Conservation (phyloP, 2,329 filamentous ascomycete genomes). For the Apiospora sp. region DNA sequence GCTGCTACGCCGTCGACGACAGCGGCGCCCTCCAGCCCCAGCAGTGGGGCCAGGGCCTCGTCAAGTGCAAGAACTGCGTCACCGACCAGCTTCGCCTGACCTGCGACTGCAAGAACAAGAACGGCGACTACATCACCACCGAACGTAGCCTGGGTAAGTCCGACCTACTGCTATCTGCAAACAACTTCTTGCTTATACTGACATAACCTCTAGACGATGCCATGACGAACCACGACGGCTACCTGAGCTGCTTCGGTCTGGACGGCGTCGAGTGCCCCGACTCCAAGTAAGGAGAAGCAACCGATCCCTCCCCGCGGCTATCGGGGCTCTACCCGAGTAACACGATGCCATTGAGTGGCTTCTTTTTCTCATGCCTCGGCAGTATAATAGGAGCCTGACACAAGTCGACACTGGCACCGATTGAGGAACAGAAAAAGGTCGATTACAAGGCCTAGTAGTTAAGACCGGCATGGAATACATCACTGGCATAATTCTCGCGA, state of each 20-base stretch:
- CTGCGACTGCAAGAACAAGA: conserved; percentile 9
- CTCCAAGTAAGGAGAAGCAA: neutral
- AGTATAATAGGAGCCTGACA: neutral
- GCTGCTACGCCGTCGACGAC: conserved; percentile 10
- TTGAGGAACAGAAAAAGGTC: too few species aligned
- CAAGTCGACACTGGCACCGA: too few species aligned
- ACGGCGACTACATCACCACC: neutral
- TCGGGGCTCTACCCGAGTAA: too few species aligned
- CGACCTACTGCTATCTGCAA: neutral
- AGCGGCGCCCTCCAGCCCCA: neutral
- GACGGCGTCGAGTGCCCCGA: neutral
- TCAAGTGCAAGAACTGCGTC: neutral
- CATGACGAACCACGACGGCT: neutral
- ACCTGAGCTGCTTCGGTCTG: neutral
- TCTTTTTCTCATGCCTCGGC: neutral
- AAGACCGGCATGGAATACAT: neutral
- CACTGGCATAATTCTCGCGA: neutral
- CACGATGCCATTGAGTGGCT: neutral
- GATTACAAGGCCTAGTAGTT: neutral
- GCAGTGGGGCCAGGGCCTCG: neutral
- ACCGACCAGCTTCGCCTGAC: neutral
- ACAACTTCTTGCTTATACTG: neutral
- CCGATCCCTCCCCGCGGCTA: too few species aligned
- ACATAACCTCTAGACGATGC: neutral
- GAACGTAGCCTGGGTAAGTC: neutral